Percentiles rank a stretch among this genome's conserved stretches.
Evolutionary conservation across 192 early-diverging fungal species (phyloP).

Genomic region (Backusella parvicylindrica): DNA sequence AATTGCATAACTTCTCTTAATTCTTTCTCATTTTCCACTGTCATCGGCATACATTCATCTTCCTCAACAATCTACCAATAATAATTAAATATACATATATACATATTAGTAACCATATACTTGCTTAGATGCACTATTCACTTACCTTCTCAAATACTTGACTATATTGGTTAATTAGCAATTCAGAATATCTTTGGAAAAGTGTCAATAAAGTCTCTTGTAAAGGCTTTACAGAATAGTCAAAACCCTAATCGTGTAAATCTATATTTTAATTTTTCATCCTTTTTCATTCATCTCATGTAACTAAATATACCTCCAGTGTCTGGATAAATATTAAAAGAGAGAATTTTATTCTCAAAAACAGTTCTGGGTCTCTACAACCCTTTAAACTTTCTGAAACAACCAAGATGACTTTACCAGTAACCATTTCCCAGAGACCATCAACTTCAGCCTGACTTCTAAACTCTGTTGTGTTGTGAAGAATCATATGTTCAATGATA

Average conservation of each 20-base stretch:
- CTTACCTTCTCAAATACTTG: conserved; percentile 66
- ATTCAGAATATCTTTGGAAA: conserved; percentile 76
- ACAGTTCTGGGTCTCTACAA: conserved; percentile 76
- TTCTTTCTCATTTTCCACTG: conserved; percentile 61
- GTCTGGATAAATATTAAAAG: conserved; percentile 89
- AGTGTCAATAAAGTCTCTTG: conserved; percentile 71
- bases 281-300: conserved; percentile 6
- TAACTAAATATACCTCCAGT: conserved; percentile 60
- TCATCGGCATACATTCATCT: conserved; percentile 80
- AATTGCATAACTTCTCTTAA: conserved; percentile 58
- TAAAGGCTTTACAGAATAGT: conserved; percentile 66
- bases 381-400: conserved; percentile 76
- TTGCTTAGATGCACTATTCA: neutral
- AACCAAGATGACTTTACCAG: conserved; percentile 74
- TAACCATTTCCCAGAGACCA: conserved; percentile 84
- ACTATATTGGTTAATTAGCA: conserved; percentile 66
- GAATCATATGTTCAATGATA: conserved; percentile 86
- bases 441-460: conserved; percentile 84
- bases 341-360: conserved; percentile 73
- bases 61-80: conserved; percentile 65
- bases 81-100: neutral
- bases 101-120: neutral
- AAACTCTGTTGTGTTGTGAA: conserved; percentile 87
- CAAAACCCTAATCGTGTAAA: conserved; percentile 54
- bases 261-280: neutral